Evolutionary conservation across 2,329 filamentous ascomycete genomes (phyloP).

Genomic region (Neopestalotiopsis clavispora): DNA sequence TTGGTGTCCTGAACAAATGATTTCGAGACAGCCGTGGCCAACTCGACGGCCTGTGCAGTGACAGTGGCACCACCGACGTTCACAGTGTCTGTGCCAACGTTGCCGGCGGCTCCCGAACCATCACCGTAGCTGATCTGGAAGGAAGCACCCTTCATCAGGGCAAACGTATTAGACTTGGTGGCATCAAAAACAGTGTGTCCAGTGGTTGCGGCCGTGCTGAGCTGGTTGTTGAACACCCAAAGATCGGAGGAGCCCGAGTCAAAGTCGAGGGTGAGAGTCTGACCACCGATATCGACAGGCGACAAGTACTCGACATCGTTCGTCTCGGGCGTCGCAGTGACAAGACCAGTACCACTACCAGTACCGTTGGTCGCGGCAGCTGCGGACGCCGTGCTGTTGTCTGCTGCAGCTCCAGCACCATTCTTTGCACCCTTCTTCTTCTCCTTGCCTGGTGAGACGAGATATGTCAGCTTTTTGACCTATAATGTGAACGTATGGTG

Average conservation of each 20-base stretch:
- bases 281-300: constrained; percentile 38
- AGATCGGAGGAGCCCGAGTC: constrained; percentile 41
- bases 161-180: constrained; percentile 31
- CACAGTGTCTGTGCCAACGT: constrained; percentile 40
- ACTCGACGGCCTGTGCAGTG: constrained; percentile 35
- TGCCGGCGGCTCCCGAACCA: constrained; percentile 38
- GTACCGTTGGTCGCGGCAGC: constrained; percentile 22
- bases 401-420: constrained; percentile 6
- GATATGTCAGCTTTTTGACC: background rate
- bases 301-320: constrained; percentile 38
- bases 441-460: background rate
- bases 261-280: constrained; percentile 39
- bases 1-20: constrained; percentile 37
- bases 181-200: constrained; percentile 37
- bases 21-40: constrained; percentile 33
- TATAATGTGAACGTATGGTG: no score
- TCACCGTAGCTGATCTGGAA: constrained; percentile 40
- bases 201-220: constrained; percentile 29
- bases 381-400: constrained; percentile 10
- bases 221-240: constrained; percentile 41
- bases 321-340: constrained; percentile 31
- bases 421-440: constrained; percentile 12
- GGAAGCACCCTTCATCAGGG: constrained; percentile 33
- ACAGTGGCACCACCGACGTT: constrained; percentile 37
- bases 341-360: constrained; percentile 31